Percentiles rank a stretch among this genome's conserved stretches.
Evolutionary conservation across 2,329 filamentous ascomycete species (phyloP).

Genomic region (Chalara sp.): DNA sequence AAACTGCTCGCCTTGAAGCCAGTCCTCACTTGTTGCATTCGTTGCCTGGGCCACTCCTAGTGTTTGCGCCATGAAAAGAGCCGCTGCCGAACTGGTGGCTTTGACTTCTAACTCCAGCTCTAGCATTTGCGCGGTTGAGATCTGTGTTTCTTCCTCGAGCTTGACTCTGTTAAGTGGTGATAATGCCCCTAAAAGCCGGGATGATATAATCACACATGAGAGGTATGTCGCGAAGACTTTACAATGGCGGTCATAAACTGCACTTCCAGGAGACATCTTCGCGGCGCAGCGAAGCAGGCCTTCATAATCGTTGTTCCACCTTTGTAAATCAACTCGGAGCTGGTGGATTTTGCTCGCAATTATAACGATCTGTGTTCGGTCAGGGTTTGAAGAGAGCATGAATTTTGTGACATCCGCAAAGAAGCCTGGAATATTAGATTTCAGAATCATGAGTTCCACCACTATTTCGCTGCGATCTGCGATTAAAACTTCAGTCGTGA

Average conservation of each 20-base stretch:
- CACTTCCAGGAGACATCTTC: constrained; percentile 8
- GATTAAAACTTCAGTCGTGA: constrained; percentile 10
- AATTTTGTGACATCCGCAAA: constrained; percentile 24
- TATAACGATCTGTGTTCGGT: constrained; percentile 2
- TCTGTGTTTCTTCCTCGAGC: constrained; percentile 25
- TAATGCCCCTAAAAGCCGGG: constrained; percentile 15
- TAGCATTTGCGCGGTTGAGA: constrained; percentile 22
- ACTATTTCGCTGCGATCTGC: constrained; percentile 18
- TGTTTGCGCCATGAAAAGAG: constrained; percentile 3
- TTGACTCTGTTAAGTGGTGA: constrained; percentile 9
- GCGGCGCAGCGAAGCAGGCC: background rate
- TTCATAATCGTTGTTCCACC: constrained; percentile 12
- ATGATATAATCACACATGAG: constrained; percentile 22
- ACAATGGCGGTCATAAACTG: constrained; percentile 14
- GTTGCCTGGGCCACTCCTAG: constrained; percentile 1
- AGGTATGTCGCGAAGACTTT: constrained; percentile 19
- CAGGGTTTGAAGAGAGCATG: constrained; percentile 4
- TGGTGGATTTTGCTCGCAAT: constrained; percentile 4
- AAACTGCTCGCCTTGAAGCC: background rate
- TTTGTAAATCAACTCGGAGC: constrained; percentile 9
- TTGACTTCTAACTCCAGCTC: constrained; percentile 21
- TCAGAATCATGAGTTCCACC: constrained; percentile 17
- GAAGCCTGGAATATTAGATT: constrained; percentile 19
- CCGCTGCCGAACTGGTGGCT: background rate
- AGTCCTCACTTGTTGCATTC: background rate